phyloP scores from a whole-genome alignment of 345 rosid species.

The Laguncularia racemosa region DNA sequence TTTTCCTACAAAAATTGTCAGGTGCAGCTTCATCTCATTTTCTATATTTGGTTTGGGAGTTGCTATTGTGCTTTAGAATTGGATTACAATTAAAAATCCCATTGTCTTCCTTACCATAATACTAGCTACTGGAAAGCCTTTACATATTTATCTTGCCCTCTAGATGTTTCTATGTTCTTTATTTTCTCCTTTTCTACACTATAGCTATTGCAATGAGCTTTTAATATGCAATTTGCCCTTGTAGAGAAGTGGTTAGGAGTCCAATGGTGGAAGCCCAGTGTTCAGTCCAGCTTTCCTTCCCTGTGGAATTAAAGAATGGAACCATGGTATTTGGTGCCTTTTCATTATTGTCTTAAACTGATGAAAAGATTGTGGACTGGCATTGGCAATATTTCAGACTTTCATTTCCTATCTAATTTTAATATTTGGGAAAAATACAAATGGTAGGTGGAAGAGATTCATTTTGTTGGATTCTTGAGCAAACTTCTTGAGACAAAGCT shows the following conservation, averaged over 20 bases:
- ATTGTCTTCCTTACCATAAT: too few species aligned
- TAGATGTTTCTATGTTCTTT: too few species aligned
- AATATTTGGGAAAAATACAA: conserved; percentile 2
- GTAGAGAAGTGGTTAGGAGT: conserved; percentile 76
- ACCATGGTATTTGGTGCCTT: conserved; percentile 41
- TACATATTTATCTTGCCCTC: too few species aligned
- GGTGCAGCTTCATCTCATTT: conserved; percentile 23
- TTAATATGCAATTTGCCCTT: conserved; percentile 11
- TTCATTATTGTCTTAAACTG: neutral
- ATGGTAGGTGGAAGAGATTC: conserved; percentile 75
- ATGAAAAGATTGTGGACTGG: neutral
- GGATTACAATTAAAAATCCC: too few species aligned
- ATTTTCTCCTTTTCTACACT: too few species aligned
- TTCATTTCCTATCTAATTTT: conserved; percentile 7
- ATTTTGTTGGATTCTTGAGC: conserved; percentile 60
- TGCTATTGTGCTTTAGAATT: neutral
- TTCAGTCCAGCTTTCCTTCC: conserved; percentile 87
- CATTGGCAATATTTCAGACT: neutral
- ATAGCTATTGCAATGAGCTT: neutral
- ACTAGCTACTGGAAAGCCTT: too few species aligned
- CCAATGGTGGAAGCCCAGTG: conserved; percentile 95
- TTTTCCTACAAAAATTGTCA: conserved; percentile 54
- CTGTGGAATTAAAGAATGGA: conserved; percentile 76
- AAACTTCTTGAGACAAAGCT: conserved; percentile 84
- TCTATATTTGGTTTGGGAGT: neutral